These are phyloP conservation scores for Fragaria nilgerrensis DNA, from an alignment of 306 rosid species.

Conservation along the genomic window DNA sequence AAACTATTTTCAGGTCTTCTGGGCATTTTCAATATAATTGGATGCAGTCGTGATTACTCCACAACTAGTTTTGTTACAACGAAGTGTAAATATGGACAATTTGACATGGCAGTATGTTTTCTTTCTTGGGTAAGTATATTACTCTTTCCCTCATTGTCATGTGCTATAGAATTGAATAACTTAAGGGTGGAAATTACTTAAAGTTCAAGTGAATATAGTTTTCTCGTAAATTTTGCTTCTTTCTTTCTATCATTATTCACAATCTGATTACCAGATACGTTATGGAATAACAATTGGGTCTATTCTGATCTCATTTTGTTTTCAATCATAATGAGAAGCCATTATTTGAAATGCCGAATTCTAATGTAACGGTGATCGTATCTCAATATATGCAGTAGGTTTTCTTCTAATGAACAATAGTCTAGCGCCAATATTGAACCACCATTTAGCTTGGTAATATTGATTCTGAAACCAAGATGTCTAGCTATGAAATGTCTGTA, in stretches of 20 bases:
- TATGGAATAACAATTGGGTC: not conserved
- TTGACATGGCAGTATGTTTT: slow-evolving; percentile 87
- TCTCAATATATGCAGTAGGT: too few species aligned
- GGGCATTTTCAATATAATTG: slow-evolving; percentile 97
- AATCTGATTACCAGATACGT: not conserved
- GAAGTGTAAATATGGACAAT: slow-evolving; percentile 94
- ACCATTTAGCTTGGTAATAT: not conserved
- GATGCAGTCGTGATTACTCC: slow-evolving; percentile 91
- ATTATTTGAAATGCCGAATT: too few species aligned
- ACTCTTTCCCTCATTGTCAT: not conserved
- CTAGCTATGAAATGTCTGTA: too few species aligned
- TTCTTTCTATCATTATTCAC: not conserved
- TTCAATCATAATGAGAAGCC: too few species aligned
- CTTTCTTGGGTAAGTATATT: slow-evolving; percentile 59
- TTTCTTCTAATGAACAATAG: too few species aligned
- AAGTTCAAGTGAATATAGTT: not conserved
- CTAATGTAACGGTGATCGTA: too few species aligned
- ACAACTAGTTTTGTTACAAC: slow-evolving; percentile 81
- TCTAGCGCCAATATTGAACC: not conserved
- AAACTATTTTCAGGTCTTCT: slow-evolving; percentile 53
- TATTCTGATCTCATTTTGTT: not conserved
- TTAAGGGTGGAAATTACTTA: not conserved
- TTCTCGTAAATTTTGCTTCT: not conserved
- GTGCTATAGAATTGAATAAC: not conserved
- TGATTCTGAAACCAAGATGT: too few species aligned